Base-by-base conservation (phyloP, 164 flowering plant genomes). In the Hamamelis virginiana region DNA sequence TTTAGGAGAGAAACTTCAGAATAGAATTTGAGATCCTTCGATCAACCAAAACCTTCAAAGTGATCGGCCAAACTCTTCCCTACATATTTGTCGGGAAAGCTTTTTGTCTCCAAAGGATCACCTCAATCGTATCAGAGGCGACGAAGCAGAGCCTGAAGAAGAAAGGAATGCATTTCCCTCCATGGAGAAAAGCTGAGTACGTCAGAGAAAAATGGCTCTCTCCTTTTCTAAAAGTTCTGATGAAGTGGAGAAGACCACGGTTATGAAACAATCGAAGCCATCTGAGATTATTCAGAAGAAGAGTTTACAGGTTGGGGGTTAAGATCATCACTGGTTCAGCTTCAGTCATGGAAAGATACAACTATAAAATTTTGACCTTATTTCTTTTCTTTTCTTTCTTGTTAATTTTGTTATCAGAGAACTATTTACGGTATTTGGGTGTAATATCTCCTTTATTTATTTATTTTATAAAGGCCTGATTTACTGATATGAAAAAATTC, bases 11-110 rank as follows among this genome's bases (percentile, higher is more conserved):
- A n/a, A n/a, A 92, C 48, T 95, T 92, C 80, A 64, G 87, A 75
- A 91, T 97, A 15, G 96, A 95, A 72, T 95, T 95, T 62, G 95
- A 89, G 69, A 92, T 91, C 26, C 97, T 97, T 9, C 78, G 97
- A 43, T 75, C 98, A 11, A 91, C 97, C 19, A 80, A 81, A 64
- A 72, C 71, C 18, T 95, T 92, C 83, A 83, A 80, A 68, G 69
- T 81, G 0, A 75, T 92, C 57, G 85, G 92, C 41, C 96, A 89
- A 63, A 65, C 68, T 0, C 83, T 95, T 4, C 98, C 97, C 12
- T 62, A 70, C 33, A 81, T 95, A 47, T 95, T 88, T 69, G 90
- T 94, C 3, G 98, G 98, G 0, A 92, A 83, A 76, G 38, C 94
- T 0, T 92, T 89, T 64, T 90, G 96, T 11, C 82, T 94, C 0